Evolutionary conservation across 108 stramenopile genomes (phyloP).

Genomic region (Fragilaria radians): DNA sequence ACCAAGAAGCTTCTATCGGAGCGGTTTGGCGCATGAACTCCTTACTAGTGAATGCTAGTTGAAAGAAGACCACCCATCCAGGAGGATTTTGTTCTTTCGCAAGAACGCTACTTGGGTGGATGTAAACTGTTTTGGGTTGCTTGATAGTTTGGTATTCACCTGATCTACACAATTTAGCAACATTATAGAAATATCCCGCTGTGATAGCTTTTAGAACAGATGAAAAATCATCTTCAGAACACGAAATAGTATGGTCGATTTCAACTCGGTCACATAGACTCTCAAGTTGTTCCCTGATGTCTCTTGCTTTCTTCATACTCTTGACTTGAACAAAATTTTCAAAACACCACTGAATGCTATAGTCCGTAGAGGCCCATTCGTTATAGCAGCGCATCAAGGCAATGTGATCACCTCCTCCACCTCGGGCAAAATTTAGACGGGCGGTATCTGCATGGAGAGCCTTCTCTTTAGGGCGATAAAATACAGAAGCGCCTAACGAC

Average conservation of each 20-base stretch:
- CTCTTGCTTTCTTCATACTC: slow-evolving; percentile 90
- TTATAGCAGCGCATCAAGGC: slow-evolving; percentile 84
- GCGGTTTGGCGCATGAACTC: slow-evolving; percentile 97
- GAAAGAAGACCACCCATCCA: slow-evolving; percentile 91
- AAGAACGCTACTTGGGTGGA: slow-evolving; percentile 94
- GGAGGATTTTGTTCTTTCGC: slow-evolving; percentile 90
- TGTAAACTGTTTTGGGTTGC: slow-evolving; percentile 89
- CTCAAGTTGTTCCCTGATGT: slow-evolving; percentile 97
- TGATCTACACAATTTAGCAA: slow-evolving; percentile 79
- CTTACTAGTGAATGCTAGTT: slow-evolving; percentile 96
- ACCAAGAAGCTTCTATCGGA: slow-evolving; percentile 92
- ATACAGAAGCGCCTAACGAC: slow-evolving; percentile 88
- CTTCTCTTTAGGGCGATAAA: slow-evolving; percentile 96
- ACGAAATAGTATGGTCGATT: slow-evolving; percentile 74
- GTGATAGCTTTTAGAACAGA: slow-evolving; percentile 87
- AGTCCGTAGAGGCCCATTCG: slow-evolving; percentile 93
- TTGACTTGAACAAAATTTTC: slow-evolving; percentile 97
- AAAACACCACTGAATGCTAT: slow-evolving; percentile 96
- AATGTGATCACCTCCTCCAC: slow-evolving; percentile 96
- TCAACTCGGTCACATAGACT: slow-evolving; percentile 98
- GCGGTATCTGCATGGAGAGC: slow-evolving; percentile 98
- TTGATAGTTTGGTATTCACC: slow-evolving; percentile 98
- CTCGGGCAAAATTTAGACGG: slow-evolving; percentile 93
- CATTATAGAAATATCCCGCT: slow-evolving; percentile 98
- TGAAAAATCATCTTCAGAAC: slow-evolving; percentile 67